Evolutionary conservation across 2,329 filamentous ascomycete genomes (phyloP).

Genomic region (Aspergillus eucalypticola): DNA sequence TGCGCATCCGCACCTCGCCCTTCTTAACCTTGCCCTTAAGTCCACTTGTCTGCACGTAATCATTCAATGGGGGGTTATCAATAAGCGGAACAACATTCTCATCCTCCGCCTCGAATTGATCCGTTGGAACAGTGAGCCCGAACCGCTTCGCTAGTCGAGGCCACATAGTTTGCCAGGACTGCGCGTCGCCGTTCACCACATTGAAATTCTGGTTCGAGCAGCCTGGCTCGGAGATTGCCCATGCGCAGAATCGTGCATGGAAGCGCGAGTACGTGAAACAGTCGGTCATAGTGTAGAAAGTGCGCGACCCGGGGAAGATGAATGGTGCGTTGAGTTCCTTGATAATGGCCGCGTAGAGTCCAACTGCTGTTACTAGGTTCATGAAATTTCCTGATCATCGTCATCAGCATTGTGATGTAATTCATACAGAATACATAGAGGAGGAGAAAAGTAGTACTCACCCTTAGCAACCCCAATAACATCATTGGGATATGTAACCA

Average conservation of each 20-base stretch:
- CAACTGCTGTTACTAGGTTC: conserved; percentile 45
- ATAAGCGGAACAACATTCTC: background rate
- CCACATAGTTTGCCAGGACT: conserved; percentile 45
- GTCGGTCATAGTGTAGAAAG: conserved; percentile 38
- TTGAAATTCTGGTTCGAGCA: conserved; percentile 46
- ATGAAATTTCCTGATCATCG: conserved; percentile 39
- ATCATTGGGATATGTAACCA: conserved; percentile 49
- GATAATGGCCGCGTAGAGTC: conserved; percentile 40
- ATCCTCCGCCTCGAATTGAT: background rate
- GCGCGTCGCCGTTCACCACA: conserved; percentile 41
- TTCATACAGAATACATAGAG: background rate
- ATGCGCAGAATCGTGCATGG: conserved; percentile 41
- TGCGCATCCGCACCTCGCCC: background rate
- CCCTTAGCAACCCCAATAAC: conserved; percentile 38
- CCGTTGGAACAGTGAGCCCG: conserved; percentile 30
- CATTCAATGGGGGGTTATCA: background rate
- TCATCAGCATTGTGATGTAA: background rate
- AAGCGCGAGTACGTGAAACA: conserved; percentile 34
- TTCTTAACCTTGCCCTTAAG: background rate
- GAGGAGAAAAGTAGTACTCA: background rate
- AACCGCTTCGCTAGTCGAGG: conserved; percentile 42
- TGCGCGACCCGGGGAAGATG: conserved; percentile 36
- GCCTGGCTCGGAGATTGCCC: conserved; percentile 33
- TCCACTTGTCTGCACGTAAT: background rate
- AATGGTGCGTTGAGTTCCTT: conserved; percentile 33